Base-by-base conservation (phyloP, 768 basidiomycete species). In the Panellus pusillus region DNA sequence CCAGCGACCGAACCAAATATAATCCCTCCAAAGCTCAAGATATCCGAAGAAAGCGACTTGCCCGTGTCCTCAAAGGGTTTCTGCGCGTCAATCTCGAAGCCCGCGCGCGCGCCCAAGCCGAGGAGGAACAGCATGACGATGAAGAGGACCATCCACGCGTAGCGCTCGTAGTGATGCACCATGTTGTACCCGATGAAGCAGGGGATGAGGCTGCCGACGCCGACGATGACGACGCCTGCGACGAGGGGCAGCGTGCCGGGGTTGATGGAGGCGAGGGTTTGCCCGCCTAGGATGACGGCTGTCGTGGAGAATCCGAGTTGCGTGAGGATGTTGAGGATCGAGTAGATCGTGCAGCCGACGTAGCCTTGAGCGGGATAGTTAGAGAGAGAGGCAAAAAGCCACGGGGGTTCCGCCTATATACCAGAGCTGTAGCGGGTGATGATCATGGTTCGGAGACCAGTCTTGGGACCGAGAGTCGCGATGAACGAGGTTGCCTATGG, bases 391-490 rank as follows among this genome's bases (percentile, higher is more conserved):
- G 32, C 11, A 14, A 32, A 13, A 32, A 32, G 13, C 31, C 6
- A 13, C 6, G 31, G 32, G 32, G 11, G 9, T 2, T 35, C 32
- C 3, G 24, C 24, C 24, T 24, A 24, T 6, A 24, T 35, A 35
- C 32, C 81, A 2, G 73, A 74, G 55, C 73, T 75, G 54, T 72
- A 81, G 2, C 80, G 71, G 3, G 73, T 66, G 45, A 79, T 79
- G 39, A 81, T 67, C 79, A 83, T 83, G 0, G 79, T 81, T 6
- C 81, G 71, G 19, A 83, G 65, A 11, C 81, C 81, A 1, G 79
- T 82, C 55, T 66, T 63, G 0, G 82, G 81, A 1, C 81, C 82
- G 9, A 83, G 67, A 7, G 74, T 80, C 15, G 81, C 78, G 41
- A 82, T 77, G 60, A 81, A 80, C 2, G 79, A 77, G 0, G 76